Evolutionary conservation across 768 basidiomycete genomes (phyloP).

Genomic region (Stropharia rugosoannulata): DNA sequence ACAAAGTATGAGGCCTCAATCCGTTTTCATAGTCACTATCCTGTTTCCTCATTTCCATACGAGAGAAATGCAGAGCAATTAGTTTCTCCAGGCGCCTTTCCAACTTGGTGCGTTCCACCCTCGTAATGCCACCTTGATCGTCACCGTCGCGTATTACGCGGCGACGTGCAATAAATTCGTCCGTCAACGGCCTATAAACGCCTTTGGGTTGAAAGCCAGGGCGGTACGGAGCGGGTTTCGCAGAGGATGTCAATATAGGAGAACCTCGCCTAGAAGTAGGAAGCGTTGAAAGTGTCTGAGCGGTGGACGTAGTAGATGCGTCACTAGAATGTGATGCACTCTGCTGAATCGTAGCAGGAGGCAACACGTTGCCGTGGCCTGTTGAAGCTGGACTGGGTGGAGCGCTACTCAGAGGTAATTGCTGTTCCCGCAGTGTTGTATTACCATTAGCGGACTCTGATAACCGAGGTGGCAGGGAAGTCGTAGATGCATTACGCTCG

Average conservation of each 20-base stretch:
- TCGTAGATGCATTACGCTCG: constrained; percentile 23
- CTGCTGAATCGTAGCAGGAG: neutral
- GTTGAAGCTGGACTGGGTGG: neutral
- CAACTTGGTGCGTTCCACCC: constrained; percentile 81
- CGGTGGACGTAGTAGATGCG: neutral
- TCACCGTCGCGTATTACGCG: constrained; percentile 37
- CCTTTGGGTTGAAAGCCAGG: constrained; percentile 95
- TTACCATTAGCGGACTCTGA: constrained; percentile 1
- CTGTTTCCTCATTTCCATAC: constrained; percentile 14
- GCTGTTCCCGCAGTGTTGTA: neutral
- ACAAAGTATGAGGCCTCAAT: constrained; percentile 11
- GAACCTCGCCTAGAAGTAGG: constrained; percentile 9
- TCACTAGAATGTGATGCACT: neutral
- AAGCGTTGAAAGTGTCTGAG: neutral
- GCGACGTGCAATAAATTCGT: constrained; percentile 66
- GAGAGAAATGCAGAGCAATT: constrained; percentile 66
- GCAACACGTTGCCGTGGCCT: neutral
- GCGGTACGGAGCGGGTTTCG: constrained; percentile 64
- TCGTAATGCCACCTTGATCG: constrained; percentile 37
- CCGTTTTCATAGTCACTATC: constrained; percentile 1
- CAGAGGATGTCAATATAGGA: constrained; percentile 4
- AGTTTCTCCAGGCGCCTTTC: constrained; percentile 89
- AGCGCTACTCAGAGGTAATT: neutral
- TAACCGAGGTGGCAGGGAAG: constrained; percentile 20
- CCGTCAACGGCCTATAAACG: constrained; percentile 75